Conservation (phyloP, 129 eudicot genomes). For the Deinandra increscens region DNA sequence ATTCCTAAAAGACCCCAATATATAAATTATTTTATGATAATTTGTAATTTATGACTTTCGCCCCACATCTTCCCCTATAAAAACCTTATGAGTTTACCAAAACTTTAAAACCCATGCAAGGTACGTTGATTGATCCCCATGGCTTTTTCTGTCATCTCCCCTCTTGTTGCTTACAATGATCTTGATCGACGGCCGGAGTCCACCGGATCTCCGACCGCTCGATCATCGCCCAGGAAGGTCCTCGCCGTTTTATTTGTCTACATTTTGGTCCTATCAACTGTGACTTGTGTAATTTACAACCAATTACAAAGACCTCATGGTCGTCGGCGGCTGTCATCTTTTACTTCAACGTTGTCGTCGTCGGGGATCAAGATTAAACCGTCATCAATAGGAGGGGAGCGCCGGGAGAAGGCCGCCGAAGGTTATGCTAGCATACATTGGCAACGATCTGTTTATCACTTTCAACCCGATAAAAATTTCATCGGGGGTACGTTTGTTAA, state of each 20-base stretch:
- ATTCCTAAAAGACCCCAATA: too few species aligned
- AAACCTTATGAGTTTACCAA: not conserved
- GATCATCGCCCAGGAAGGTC: conserved; percentile 2
- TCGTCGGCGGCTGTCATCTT: conserved; percentile 9
- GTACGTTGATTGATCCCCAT: conserved; percentile 2
- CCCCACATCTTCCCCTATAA: not conserved
- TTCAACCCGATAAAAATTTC: conserved; percentile 27
- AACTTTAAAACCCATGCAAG: too few species aligned
- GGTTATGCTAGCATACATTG: conserved; percentile 18
- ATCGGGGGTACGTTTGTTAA: conserved; percentile 17
- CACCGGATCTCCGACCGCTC: not conserved
- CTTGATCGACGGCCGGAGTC: not conserved
- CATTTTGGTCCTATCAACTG: conserved; percentile 9
- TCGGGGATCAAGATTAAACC: not conserved
- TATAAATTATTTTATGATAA: too few species aligned
- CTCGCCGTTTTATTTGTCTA: conserved; percentile 7
- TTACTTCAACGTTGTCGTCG: not conserved
- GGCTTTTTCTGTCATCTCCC: conserved; percentile 12
- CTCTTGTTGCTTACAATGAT: not conserved
- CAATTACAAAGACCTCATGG: conserved; percentile 1
- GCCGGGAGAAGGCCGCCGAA: not conserved
- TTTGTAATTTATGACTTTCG: too few species aligned
- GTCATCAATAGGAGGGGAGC: conserved; percentile 3
- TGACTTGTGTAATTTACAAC: conserved; percentile 7
- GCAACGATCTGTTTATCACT: conserved; percentile 32